These are phyloP conservation scores for Phaeomoniella chlamydospora DNA, from an alignment of 2,329 filamentous ascomycete genomes.

Conservation along the genomic window DNA sequence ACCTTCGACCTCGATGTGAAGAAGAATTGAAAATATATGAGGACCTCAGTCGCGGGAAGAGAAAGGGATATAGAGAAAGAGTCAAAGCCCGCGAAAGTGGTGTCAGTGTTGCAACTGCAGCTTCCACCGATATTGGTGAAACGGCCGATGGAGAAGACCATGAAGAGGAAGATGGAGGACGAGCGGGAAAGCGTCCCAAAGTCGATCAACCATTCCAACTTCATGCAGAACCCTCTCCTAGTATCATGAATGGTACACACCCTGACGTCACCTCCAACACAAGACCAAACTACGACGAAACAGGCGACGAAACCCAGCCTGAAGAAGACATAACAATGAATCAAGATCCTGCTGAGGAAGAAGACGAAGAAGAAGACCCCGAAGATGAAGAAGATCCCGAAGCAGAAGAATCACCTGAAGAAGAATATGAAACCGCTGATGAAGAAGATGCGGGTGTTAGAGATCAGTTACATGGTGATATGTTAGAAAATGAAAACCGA, in stretches of 20 bases:
- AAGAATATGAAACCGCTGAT: conserved; percentile 15
- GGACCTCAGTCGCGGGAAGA: conserved; percentile 19
- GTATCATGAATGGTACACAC: no score
- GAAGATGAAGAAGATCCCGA: conserved; percentile 12
- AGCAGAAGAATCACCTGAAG: conserved; percentile 19
- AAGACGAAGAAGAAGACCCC: conserved; percentile 8
- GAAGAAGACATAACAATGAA: conserved; percentile 6
- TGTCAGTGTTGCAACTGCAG: conserved; percentile 20
- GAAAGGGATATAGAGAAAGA: conserved; percentile 22
- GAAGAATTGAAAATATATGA: conserved; percentile 38
- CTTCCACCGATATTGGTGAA: conserved; percentile 17
- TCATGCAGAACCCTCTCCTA: conserved; percentile 5
- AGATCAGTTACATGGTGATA: conserved; percentile 1
- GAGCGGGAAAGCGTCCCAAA: conserved; percentile 46
- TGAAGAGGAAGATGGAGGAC: conserved; percentile 39
- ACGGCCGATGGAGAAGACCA: conserved; percentile 19
- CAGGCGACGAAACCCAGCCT: conserved; percentile 7
- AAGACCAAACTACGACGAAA: neutral
- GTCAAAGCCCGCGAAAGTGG: conserved; percentile 31
- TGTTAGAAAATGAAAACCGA: neutral
- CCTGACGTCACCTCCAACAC: neutral
- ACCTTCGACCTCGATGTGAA: conserved; percentile 42
- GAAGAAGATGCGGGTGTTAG: conserved; percentile 4
- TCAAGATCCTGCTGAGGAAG: conserved; percentile 9
- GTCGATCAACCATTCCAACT: conserved; percentile 8